Evolutionary conservation across 352 stramenopile species (phyloP), one percentile per base, ranked within the genome.

Genomic region (Pythium dissimile): DNA sequence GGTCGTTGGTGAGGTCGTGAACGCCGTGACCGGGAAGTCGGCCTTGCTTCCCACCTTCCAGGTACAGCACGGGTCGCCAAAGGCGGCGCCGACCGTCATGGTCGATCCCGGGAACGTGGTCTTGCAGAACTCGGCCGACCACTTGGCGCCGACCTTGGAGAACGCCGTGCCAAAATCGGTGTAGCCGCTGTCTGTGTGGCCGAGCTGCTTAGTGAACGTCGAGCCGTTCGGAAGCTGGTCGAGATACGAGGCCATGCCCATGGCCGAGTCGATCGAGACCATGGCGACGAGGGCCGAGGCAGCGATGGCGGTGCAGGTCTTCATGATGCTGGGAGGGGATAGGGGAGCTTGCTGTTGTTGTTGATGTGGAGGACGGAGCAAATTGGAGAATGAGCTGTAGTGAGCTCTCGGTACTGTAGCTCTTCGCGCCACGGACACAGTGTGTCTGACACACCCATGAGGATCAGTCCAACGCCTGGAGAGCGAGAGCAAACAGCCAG

Each of bases 251-350:
- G 44, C 26, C 34, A 61, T 41, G 32, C 48, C 65, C 12, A 86
- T 71, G 21, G 80, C 79, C 70, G 88, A 94, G 9, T 85, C 80
- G 70, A 95, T 78, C 47, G 92, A 71, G 32, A 54, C 11, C 61
- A 94, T 88, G 35, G 84, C 91, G 45, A 85, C 71, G 26, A 93
- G 73, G 42, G 94, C 69, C 31, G 92, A 62, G 53, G 89, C 68
- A 30, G 73, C 73, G 48, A 94, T 62, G 24, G 92, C 67, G 34
- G 80, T 77, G 47, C 71, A 83, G 63, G 88, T 89, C 70, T 95
- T 97, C 69, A 67, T 71, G 31, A 2, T 62, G n/a, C n/a, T 6
- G 39, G 34, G 21, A 23, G 42, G 24, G 7, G 13, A 24, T 6
- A 26, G 21, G 39, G 18, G 18, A 7, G 39, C 15, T 26, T 24